Conservation (phyloP, 768 basidiomycete genomes). For the Panellus pusillus region DNA sequence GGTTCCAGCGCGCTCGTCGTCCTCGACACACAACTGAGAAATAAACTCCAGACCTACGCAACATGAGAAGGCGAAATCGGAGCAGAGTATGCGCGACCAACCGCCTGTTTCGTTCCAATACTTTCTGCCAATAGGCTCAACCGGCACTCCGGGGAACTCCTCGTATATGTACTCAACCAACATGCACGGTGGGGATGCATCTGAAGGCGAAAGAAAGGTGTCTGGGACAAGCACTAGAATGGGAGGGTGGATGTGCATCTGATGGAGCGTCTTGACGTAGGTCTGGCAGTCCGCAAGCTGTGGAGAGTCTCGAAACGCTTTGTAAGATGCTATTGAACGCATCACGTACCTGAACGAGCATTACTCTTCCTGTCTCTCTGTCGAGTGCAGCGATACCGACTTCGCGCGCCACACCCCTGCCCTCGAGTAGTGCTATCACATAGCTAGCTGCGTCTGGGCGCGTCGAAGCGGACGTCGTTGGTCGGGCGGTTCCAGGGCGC, state of each 20-base stretch:
- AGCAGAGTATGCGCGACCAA: conserved; percentile 26
- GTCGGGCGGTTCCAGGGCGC: conserved; percentile 59
- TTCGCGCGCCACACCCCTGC: conserved; percentile 76
- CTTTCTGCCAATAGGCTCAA: conserved; percentile 73
- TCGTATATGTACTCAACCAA: conserved; percentile 73
- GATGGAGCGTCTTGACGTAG: conserved; percentile 85
- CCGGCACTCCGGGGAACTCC: conserved; percentile 65
- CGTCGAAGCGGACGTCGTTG: conserved; percentile 63
- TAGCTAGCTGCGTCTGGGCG: conserved; percentile 56
- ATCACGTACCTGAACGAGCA: conserved; percentile 70
- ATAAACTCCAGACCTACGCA: conserved; percentile 73
- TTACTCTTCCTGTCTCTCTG: conserved; percentile 70
- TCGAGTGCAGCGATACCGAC: conserved; percentile 89
- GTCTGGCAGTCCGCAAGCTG: conserved; percentile 86
- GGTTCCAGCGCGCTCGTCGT: conserved; percentile 79
- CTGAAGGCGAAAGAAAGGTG: conserved; percentile 67
- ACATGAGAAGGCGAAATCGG: background rate
- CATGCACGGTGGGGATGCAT: conserved; percentile 54
- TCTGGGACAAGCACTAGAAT: conserved; percentile 77
- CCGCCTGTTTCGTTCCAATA: conserved; percentile 88
- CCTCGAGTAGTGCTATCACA: conserved; percentile 72
- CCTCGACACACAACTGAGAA: conserved; percentile 73
- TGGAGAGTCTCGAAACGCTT: background rate
- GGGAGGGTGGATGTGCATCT: conserved; percentile 78
- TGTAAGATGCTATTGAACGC: conserved; percentile 5